Evolutionary conservation across 768 basidiomycete species (phyloP).

Genomic region (Hortiboletus flavorubellus): DNA sequence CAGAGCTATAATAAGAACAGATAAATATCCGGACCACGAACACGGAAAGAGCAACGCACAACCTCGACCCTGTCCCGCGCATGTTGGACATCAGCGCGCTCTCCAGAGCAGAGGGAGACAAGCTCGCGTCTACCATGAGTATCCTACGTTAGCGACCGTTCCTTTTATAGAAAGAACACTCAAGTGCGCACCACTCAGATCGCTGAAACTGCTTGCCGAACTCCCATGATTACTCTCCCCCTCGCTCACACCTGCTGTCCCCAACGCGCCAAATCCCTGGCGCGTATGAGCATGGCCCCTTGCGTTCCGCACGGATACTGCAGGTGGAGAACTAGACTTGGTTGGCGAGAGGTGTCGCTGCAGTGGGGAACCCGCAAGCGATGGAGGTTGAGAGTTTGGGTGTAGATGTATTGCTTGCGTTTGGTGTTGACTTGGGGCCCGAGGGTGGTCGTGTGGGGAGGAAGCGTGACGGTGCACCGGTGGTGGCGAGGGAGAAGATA

Average conservation of each 20-base stretch:
- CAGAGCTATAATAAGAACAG: slow-evolving; percentile 28
- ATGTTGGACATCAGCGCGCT: slow-evolving; percentile 79
- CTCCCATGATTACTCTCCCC: slow-evolving; percentile 65
- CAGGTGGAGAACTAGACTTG: slow-evolving; percentile 63
- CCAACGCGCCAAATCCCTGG: slow-evolving; percentile 41
- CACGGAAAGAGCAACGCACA: slow-evolving; percentile 47
- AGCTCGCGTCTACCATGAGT: slow-evolving; percentile 52
- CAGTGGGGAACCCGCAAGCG: slow-evolving; percentile 34
- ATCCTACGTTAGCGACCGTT: neutral
- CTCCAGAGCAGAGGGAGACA: slow-evolving; percentile 77
- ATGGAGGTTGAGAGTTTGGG: slow-evolving; percentile 14
- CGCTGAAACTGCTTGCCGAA: slow-evolving; percentile 80
- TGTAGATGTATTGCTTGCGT: slow-evolving; percentile 10
- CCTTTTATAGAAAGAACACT: neutral
- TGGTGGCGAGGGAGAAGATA: slow-evolving; percentile 45
- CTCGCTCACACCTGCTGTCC: slow-evolving; percentile 44
- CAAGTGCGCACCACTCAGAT: slow-evolving; percentile 68
- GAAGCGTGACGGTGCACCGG: slow-evolving; percentile 26
- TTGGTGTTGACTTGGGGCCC: slow-evolving; percentile 2
- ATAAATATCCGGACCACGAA: neutral
- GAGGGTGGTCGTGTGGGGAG: slow-evolving; percentile 23
- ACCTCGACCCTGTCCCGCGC: slow-evolving; percentile 58
- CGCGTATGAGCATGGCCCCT: slow-evolving; percentile 48
- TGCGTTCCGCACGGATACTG: slow-evolving; percentile 52
- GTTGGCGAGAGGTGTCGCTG: slow-evolving; percentile 48